A percentile compares a stretch with the other conserved stretches of the same genome.
Conservation (phyloP, 2,329 filamentous ascomycete species). For the Trichoderma aggressivum region DNA sequence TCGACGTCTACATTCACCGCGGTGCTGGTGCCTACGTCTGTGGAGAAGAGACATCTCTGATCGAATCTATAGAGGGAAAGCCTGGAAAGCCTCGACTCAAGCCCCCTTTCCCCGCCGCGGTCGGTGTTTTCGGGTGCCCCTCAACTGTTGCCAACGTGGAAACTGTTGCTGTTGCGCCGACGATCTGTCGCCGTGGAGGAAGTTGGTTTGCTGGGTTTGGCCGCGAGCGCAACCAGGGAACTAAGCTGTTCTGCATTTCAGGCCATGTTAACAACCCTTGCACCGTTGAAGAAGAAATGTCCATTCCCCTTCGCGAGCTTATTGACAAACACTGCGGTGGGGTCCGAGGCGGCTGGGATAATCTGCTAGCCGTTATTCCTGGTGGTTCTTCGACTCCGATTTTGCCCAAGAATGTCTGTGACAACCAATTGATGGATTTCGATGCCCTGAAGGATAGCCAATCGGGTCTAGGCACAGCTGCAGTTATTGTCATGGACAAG, state of each 20-base stretch:
- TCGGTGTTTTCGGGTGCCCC: slow-evolving; percentile 96
- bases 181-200: slow-evolving; percentile 88
- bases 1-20: slow-evolving; percentile 94
- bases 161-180: slow-evolving; percentile 91
- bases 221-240: slow-evolving; percentile 92
- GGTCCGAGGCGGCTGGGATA: slow-evolving; percentile 96
- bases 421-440: slow-evolving; percentile 98
- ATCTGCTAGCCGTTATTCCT: slow-evolving; percentile 90
- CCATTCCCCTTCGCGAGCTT: slow-evolving; percentile 88
- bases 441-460: slow-evolving; percentile 97
- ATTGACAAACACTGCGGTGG: slow-evolving; percentile 98
- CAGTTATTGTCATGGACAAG: slow-evolving; percentile 99
- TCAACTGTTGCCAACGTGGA: slow-evolving; percentile 98
- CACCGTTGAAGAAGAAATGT: slow-evolving; percentile 99
- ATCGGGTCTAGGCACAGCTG: slow-evolving; percentile 93
- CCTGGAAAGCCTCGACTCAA: slow-evolving; percentile 97
- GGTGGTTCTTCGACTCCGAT: slow-evolving; percentile 96
- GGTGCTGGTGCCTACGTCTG: slow-evolving; percentile 98
- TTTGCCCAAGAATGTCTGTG: slow-evolving; percentile 83
- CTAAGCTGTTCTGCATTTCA: slow-evolving; percentile 97
- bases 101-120: slow-evolving; percentile 95
- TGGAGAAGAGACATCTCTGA: slow-evolving; percentile 95
- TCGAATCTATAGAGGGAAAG: slow-evolving; percentile 98
- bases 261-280: slow-evolving; percentile 98
- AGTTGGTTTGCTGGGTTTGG: slow-evolving; percentile 93